Evolutionary conservation across 768 basidiomycete genomes (phyloP), one percentile per base, ranked within the genome.

Genomic region (Amanita phalloides): DNA sequence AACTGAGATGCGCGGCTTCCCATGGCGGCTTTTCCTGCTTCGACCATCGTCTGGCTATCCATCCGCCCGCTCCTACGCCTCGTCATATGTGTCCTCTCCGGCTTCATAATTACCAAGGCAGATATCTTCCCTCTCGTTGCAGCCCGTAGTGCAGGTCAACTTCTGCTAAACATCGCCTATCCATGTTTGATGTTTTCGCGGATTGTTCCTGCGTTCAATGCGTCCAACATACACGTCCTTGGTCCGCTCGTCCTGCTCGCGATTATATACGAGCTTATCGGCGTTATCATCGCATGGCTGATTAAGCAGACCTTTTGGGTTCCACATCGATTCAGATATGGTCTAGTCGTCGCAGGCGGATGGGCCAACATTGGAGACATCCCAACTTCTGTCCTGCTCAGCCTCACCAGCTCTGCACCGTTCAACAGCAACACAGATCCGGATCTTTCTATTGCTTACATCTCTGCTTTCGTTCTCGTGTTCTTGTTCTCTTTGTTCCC

Each of bases 341-440:
- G 86, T 0, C 71, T 89, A 21, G 58, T 88, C 0, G 76, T 78
- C 3, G 84, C 85, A 0, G 86, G 84, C 36, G 78, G 75, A 3
- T 88, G 79, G 78, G 75, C 71, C 7, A 88, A 87, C 57, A 75
- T 75, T 41, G 84, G 81, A 7, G 86, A 86, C 59, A 76, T 88
- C 30, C 82, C 87, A 2, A 85, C 76, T 0, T 72, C 83, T 1
- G 78, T 89, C 2, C 65, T 82, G 10, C 68, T 83, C 69, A 79
- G 79, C 46, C 70, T 89, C 26, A 81, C 79, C 6, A 75, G 73
- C 2, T 64, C 74, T 0, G 67, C 76, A 0, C 86, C 86, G 0
- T 90, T 89, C 65, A 72, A 72, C n/a, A 76, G 76, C 3, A 57
- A 68, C 2, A 49, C 60, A 0, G 87, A 86, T 53, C 73, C 81